A percentile compares a stretch with the other conserved stretches of the same genome.
phyloP scores from a whole-genome alignment of 768 basidiomycete genomes.

The Lactifluus rugatus region DNA sequence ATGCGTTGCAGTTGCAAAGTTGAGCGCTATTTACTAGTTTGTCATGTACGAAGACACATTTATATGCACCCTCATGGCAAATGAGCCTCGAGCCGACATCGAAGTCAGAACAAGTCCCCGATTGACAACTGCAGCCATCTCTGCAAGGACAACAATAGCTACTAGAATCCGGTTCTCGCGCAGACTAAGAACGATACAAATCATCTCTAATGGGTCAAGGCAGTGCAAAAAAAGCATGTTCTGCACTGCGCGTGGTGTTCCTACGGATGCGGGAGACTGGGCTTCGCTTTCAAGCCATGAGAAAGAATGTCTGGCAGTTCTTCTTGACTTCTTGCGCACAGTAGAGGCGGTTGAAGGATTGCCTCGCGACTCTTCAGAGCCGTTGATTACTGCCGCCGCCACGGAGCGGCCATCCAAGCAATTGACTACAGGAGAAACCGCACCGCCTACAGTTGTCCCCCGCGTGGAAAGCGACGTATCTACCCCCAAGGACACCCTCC shows the following conservation, averaged over 20 bases:
- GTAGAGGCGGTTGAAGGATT: conserved; percentile 14
- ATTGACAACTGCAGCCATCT: neutral
- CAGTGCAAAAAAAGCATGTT: conserved; percentile 16
- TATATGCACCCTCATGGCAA: conserved; percentile 41
- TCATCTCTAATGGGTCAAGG: conserved; percentile 1
- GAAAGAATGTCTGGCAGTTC: conserved; percentile 11
- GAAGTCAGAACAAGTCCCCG: conserved; percentile 26
- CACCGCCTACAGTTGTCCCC: neutral
- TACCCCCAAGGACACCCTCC: neutral
- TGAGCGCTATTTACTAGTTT: conserved; percentile 25
- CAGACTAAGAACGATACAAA: conserved; percentile 16
- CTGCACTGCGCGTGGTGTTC: conserved; percentile 10
- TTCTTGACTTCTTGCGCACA: conserved; percentile 14
- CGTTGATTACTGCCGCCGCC: neutral
- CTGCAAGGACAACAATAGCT: neutral
- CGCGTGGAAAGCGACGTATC: neutral
- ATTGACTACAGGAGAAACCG: neutral
- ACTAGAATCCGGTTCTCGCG: conserved; percentile 16
- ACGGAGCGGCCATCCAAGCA: neutral
- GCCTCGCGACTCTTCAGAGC: neutral
- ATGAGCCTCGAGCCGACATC: conserved; percentile 35
- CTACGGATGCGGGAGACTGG: conserved; percentile 14
- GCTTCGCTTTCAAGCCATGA: conserved; percentile 7
- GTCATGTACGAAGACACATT: conserved; percentile 29
- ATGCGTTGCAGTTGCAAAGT: neutral